Evolutionary conservation across 805 yeast genomes (phyloP).

Genomic region (Hanseniaspora taiwanica): DNA sequence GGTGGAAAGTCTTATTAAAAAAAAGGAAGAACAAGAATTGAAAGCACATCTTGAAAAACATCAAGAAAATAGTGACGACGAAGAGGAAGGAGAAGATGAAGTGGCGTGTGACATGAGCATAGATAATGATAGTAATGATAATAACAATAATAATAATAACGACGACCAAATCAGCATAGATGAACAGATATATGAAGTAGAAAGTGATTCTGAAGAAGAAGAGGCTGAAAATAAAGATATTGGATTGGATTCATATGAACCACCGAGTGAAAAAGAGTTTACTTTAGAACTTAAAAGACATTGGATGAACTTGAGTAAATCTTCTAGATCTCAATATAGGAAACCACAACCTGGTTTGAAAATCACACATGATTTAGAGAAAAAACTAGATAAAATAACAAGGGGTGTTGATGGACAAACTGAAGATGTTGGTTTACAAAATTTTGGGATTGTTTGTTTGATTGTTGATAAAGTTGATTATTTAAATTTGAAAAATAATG

Average conservation of each 20-base stretch:
- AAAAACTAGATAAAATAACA: slow-evolving; percentile 52
- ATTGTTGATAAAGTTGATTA: slow-evolving; percentile 61
- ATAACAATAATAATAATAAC: too few relatives aligned
- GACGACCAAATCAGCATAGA: too few relatives aligned
- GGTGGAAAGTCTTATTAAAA: slow-evolving; percentile 8
- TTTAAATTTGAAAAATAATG: slow-evolving; percentile 42
- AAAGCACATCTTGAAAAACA: too few relatives aligned
- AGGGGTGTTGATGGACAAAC: slow-evolving; percentile 76
- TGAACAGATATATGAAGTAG: background rate
- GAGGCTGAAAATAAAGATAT: slow-evolving; percentile 8
- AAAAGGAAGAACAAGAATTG: background rate
- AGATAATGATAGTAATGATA: background rate
- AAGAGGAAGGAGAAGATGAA: slow-evolving; percentile 2
- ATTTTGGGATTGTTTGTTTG: slow-evolving; percentile 57
- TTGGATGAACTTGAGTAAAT: slow-evolving; percentile 49
- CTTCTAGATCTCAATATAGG: slow-evolving; percentile 50
- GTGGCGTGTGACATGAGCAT: background rate
- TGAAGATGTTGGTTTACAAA: slow-evolving; percentile 46
- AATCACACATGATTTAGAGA: slow-evolving; percentile 40
- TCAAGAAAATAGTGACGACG: slow-evolving; percentile 9
- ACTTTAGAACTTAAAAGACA: slow-evolving; percentile 43
- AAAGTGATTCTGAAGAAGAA: slow-evolving; percentile 8
- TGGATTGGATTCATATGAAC: slow-evolving; percentile 7
- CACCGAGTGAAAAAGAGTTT: slow-evolving; percentile 58
- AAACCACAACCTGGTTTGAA: slow-evolving; percentile 61